Evolutionary conservation across 441 rosid genomes (phyloP).

Genomic region (Arabidopsis lyrata): DNA sequence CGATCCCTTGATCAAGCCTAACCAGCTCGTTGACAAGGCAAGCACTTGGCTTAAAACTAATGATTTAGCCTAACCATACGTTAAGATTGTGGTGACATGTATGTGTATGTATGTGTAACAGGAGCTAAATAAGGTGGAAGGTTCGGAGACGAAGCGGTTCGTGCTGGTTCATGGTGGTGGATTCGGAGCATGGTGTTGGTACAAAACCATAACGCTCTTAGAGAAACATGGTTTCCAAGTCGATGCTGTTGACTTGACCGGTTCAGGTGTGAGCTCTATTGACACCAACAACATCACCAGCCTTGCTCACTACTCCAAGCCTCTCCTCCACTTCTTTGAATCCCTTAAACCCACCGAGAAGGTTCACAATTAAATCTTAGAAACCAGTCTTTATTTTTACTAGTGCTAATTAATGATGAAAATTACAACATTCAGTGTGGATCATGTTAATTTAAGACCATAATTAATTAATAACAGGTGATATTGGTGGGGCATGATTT

Average conservation of each 20-base stretch:
- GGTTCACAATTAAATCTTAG: constrained; percentile 32
- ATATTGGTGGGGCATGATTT: constrained; percentile 94
- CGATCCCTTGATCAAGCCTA: constrained; percentile 36
- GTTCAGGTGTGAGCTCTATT: constrained; percentile 85
- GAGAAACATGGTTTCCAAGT: constrained; percentile 89
- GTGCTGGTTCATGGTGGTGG: constrained; percentile 98
- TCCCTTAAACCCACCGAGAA: constrained; percentile 75
- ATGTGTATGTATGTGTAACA: constrained; percentile 5
- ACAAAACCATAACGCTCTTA: constrained; percentile 89
- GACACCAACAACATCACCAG: constrained; percentile 78
- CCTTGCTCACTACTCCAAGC: constrained; percentile 86
- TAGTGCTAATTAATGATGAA: constrained; percentile 1
- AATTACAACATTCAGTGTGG: not conserved
- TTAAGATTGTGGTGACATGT: not conserved
- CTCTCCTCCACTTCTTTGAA: constrained; percentile 76
- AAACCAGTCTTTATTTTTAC: not conserved
- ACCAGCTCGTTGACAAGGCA: constrained; percentile 41
- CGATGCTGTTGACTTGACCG: constrained; percentile 85
- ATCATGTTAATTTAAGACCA: constrained; percentile 1
- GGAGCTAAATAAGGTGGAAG: constrained; percentile 55
- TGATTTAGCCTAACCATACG: constrained; percentile 1
- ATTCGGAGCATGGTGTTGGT: constrained; percentile 99
- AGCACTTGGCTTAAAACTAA: not conserved
- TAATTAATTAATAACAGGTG: constrained; percentile 53
- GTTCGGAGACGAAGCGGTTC: constrained; percentile 79